Evolutionary conservation across 2,329 filamentous ascomycete species (phyloP).

Genomic region (Colletotrichum gloeosporioides): DNA sequence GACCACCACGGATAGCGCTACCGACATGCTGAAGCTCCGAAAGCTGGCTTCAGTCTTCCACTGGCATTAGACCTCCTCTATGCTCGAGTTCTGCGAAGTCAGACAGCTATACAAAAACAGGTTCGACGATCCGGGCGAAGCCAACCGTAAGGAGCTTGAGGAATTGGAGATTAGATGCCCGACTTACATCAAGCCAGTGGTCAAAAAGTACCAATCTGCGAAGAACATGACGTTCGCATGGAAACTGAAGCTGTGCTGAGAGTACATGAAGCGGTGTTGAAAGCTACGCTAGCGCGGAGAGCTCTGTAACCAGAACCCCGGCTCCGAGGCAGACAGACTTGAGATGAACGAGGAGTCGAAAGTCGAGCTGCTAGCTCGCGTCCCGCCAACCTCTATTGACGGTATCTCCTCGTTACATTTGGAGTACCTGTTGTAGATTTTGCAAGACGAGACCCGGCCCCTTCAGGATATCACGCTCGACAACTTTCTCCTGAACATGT

Average conservation of each 20-base stretch:
- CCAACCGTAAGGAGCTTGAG: not conserved
- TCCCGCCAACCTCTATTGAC: not conserved
- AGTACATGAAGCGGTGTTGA: too few relatives aligned
- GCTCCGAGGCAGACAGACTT: not conserved
- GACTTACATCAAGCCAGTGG: not conserved
- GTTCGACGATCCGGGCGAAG: not conserved
- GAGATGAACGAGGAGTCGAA: not conserved
- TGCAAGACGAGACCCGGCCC: not conserved
- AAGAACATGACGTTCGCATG: not conserved
- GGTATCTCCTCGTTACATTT: too few relatives aligned
- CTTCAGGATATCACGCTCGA: not conserved
- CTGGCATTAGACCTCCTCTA: not conserved
- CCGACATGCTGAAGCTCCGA: not conserved
- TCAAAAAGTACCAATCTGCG: not conserved
- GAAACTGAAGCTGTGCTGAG: too few relatives aligned
- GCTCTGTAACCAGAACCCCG: not conserved
- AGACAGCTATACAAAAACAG: not conserved
- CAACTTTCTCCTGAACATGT: not conserved
- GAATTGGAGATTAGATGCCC: not conserved
- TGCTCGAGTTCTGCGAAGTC: not conserved
- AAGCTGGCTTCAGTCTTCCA: not conserved
- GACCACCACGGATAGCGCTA: not conserved
- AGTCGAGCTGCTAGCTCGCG: not conserved
- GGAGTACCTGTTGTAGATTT: not conserved
- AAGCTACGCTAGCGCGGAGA: not conserved